Evolutionary conservation across 2,329 filamentous ascomycete genomes (phyloP).

Genomic region (Phoma sp.): DNA sequence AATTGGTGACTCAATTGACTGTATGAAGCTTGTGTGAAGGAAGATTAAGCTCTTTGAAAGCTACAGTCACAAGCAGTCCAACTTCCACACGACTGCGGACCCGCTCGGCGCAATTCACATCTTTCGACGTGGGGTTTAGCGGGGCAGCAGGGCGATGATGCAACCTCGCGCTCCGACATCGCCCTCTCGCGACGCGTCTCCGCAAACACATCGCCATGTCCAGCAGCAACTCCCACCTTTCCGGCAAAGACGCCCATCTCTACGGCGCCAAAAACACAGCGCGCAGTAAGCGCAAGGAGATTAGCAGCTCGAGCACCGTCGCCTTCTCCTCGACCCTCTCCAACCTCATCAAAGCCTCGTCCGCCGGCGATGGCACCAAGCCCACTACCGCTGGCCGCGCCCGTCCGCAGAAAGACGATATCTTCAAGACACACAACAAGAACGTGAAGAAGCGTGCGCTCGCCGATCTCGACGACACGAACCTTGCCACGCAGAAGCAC

Average conservation of each 20-base stretch:
- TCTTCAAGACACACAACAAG: conserved; percentile 72
- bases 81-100: conserved; percentile 1
- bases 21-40: conserved; percentile 7
- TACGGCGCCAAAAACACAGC: conserved; percentile 77
- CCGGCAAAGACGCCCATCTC: conserved; percentile 66
- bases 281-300: conserved; percentile 62
- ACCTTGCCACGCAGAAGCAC: conserved; percentile 64
- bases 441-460: conserved; percentile 67
- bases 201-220: conserved; percentile 5
- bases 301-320: conserved; percentile 72
- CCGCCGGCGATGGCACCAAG: conserved; percentile 48
- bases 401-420: conserved; percentile 67
- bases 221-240: conserved; percentile 24
- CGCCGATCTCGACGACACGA: conserved; percentile 62
- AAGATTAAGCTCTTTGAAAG: neutral
- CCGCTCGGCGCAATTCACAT: conserved; percentile 12
- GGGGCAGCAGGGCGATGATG: conserved; percentile 12
- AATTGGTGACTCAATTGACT: conserved; percentile 18
- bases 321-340: conserved; percentile 89
- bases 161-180: conserved; percentile 35
- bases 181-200: conserved; percentile 18
- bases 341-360: conserved; percentile 69
- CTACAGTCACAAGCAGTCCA: conserved; percentile 1
- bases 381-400: conserved; percentile 56
- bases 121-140: conserved; percentile 14